Conservation (phyloP, 306 rosid species). For the Rosa multiflora region DNA sequence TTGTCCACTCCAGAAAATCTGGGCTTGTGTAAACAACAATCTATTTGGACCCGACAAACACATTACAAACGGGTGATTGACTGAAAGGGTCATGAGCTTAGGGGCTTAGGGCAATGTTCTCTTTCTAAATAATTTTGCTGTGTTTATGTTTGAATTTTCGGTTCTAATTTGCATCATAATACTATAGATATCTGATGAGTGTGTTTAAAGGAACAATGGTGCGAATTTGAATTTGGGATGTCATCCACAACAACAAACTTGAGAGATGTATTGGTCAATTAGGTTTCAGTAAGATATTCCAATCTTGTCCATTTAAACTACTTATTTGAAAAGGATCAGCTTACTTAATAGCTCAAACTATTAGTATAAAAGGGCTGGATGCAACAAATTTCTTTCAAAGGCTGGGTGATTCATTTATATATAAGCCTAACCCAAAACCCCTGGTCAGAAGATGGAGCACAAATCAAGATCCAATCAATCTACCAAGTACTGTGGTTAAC, state of each 20-base stretch:
- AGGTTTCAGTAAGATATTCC: background rate
- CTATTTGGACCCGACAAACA: too few species aligned
- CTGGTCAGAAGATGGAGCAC: background rate
- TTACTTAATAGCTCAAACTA: too few species aligned
- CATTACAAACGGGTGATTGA: too few species aligned
- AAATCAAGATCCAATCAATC: background rate
- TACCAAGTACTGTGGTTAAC: background rate
- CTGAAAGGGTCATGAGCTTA: too few species aligned
- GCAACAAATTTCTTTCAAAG: too few species aligned
- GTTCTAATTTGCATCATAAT: too few species aligned
- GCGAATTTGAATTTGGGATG: too few species aligned
- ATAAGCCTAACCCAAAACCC: background rate
- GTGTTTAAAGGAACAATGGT: too few species aligned
- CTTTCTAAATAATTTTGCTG: background rate
- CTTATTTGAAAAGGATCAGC: background rate
- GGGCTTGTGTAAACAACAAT: too few species aligned
- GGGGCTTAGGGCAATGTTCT: background rate
- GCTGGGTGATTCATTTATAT: too few species aligned
- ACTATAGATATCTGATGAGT: background rate
- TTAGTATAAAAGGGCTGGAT: too few species aligned
- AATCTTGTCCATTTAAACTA: background rate
- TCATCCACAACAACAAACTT: background rate
- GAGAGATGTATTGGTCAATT: background rate
- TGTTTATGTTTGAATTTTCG: background rate
- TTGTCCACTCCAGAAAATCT: too few species aligned